Evolutionary conservation across 441 rosid species (phyloP).

Genomic region (Biscutella laevigata): DNA sequence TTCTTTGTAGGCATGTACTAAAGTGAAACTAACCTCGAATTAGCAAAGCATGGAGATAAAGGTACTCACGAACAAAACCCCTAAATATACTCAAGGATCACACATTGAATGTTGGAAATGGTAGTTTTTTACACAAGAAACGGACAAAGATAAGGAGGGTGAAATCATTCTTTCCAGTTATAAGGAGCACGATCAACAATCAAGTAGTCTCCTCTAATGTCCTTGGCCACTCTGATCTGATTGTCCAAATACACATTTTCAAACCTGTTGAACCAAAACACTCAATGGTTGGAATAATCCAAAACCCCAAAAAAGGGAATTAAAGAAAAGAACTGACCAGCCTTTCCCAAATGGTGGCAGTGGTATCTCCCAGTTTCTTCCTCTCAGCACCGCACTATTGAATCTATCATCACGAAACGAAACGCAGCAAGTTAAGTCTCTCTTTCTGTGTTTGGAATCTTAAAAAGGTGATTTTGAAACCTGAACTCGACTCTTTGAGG

Average conservation of each 20-base stretch:
- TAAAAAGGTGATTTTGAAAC: constrained; percentile 18
- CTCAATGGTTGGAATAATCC: too few species aligned
- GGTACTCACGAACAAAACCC: constrained; percentile 16
- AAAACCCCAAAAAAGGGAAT: too few species aligned
- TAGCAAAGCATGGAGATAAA: too few species aligned
- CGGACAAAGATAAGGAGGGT: background rate
- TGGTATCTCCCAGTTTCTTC: constrained; percentile 63
- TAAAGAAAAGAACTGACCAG: constrained; percentile 44
- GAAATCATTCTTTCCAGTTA: constrained; percentile 42
- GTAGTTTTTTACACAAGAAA: background rate
- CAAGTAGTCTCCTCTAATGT: constrained; percentile 82
- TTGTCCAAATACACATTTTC: constrained; percentile 68
- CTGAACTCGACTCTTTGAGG: constrained; percentile 77
- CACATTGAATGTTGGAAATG: constrained; percentile 1
- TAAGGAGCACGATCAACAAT: constrained; percentile 75
- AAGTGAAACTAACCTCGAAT: too few species aligned
- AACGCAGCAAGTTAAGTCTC: background rate
- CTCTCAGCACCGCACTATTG: constrained; percentile 70
- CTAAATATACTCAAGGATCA: constrained; percentile 13
- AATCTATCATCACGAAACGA: constrained; percentile 43
- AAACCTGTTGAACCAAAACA: constrained; percentile 48
- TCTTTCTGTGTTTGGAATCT: background rate
- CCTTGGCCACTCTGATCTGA: constrained; percentile 82
- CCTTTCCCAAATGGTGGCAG: constrained; percentile 92
- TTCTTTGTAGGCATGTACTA: too few species aligned